Percentiles rank a stretch among this genome's conserved stretches.
phyloP scores from a whole-genome alignment of 495 filamentous ascomycete genomes.

The Tetracladium setigerum region DNA sequence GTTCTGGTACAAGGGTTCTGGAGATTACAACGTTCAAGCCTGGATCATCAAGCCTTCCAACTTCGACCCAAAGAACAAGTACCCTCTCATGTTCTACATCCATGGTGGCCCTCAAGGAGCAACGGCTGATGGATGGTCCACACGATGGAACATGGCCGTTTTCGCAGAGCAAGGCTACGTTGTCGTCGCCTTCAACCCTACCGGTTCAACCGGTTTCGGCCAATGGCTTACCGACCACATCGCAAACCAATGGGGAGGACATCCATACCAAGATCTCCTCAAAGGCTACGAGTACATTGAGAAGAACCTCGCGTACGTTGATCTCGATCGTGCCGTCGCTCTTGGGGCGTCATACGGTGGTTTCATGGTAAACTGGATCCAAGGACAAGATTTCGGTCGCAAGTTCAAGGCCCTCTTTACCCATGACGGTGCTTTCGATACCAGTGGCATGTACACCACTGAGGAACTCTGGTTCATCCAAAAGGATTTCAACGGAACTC shows the following conservation, averaged over 20 bases:
- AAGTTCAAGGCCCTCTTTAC: constrained; percentile 82
- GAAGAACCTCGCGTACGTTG: constrained; percentile 62
- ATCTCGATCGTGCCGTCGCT: constrained; percentile 64
- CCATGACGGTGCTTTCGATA: constrained; percentile 82
- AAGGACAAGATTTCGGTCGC: constrained; percentile 56
- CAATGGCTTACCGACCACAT: constrained; percentile 71
- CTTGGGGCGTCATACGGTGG: constrained; percentile 78
- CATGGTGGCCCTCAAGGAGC: constrained; percentile 83
- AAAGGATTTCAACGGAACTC: constrained; percentile 67
- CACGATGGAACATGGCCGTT: constrained; percentile 83
- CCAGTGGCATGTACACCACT: constrained; percentile 57
- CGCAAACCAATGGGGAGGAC: constrained; percentile 65
- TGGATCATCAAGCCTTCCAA: constrained; percentile 71
- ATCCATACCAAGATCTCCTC: constrained; percentile 71
- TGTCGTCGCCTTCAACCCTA: constrained; percentile 78
- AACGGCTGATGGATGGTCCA: constrained; percentile 60
- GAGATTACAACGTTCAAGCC: constrained; percentile 57
- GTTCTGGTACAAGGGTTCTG: constrained; percentile 58
- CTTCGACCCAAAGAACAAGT: constrained; percentile 63
- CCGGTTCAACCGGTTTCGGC: constrained; percentile 78
- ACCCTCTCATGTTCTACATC: constrained; percentile 72
- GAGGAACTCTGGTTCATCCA: constrained; percentile 85
- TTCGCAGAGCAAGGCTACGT: constrained; percentile 90
- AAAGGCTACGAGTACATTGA: constrained; percentile 68
- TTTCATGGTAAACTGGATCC: constrained; percentile 78